Base-by-base conservation (phyloP, 2,329 filamentous ascomycete genomes). In the Beauveria australis region DNA sequence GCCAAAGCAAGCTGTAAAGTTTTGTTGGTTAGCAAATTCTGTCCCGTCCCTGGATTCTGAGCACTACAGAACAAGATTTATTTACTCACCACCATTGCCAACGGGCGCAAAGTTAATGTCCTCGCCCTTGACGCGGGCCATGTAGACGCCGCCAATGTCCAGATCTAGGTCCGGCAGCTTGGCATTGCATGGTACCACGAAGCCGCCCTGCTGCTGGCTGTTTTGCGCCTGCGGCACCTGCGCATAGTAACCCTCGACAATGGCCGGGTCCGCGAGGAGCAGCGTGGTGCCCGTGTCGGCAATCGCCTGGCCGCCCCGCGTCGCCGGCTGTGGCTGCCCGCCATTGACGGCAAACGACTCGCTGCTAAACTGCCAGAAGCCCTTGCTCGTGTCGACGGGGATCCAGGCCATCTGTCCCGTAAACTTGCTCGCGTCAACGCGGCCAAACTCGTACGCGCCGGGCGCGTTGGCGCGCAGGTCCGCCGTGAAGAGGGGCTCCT, bases 361-460 rank as follows among this genome's bases (percentile, higher is more conserved):
- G 40, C 85, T 84, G 16, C 78, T 63, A 28, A 71, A 69, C 61
- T 68, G 65, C 89, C 89, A 92, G 76, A 87, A 91, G 9, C 88
- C 89, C 37, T 77, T 74, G 12, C 78, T 78, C 19, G 77, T 78
- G 72, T 89, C 81, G 67, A 89, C 78, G 37, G 80, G 77, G 51
- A 85, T 76, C 71, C 83, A 89, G 16, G 79, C 73, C 70, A 91
- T 78, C 9, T 79, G 67, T 52, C 87, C 88, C 7, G 71, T 74
- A 71, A 88, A 89, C 69, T 88, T 85, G 65, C 73, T 74, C 0
- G 66, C 66, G 71, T 91, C 87, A 68, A 91, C 83, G 63, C 71
- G 76, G 64, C 89, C 89, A 66, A 91, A 91, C 66, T 89, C 85
- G 74, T 89, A 91, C 47, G 82, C 77, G 48, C 88, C 88, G 1